phyloP scores from a whole-genome alignment of 2,329 filamentous ascomycete species.

The Phyllosticta capitalensis region DNA sequence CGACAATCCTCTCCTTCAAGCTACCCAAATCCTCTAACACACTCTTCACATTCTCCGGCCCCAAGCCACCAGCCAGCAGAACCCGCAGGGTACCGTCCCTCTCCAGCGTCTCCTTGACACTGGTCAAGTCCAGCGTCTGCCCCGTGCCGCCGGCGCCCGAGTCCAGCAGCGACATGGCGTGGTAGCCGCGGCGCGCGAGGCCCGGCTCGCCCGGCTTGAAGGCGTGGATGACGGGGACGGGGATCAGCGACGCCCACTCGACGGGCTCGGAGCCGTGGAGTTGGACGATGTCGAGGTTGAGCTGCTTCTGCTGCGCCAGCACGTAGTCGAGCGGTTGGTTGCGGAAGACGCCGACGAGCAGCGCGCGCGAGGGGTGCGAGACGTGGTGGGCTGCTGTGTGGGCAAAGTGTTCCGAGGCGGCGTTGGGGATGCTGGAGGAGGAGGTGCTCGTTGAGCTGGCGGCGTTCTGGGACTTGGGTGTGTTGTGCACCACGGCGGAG shows the following conservation, averaged over 20 bases:
- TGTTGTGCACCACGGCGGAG: constrained; percentile 62
- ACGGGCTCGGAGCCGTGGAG: constrained; percentile 86
- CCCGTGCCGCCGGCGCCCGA: constrained; percentile 78
- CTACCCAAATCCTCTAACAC: constrained; percentile 55
- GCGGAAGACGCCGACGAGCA: constrained; percentile 88
- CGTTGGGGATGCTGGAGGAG: constrained; percentile 18
- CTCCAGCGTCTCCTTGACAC: constrained; percentile 57
- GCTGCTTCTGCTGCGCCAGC: constrained; percentile 63
- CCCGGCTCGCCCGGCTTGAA: constrained; percentile 72
- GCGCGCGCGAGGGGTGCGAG: constrained; percentile 49
- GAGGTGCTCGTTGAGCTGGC: constrained; percentile 17
- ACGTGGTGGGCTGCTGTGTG: constrained; percentile 39
- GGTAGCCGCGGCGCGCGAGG: constrained; percentile 66
- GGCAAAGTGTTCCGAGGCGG: constrained; percentile 62
- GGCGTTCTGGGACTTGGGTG: constrained; percentile 24
- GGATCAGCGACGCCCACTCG: constrained; percentile 83
- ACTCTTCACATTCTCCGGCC: constrained; percentile 65
- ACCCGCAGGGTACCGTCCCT: constrained; percentile 63
- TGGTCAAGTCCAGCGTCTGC: constrained; percentile 60
- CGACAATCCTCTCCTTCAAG: constrained; percentile 55
- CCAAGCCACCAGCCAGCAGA: constrained; percentile 76
- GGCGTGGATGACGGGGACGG: constrained; percentile 80
- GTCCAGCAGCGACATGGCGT: constrained; percentile 76
- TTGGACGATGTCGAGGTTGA: constrained; percentile 81
- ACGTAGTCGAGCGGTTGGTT: constrained; percentile 81